phyloP scores from a whole-genome alignment of 2,329 filamentous ascomycete genomes.

The Ophioceras dolichostomum region DNA sequence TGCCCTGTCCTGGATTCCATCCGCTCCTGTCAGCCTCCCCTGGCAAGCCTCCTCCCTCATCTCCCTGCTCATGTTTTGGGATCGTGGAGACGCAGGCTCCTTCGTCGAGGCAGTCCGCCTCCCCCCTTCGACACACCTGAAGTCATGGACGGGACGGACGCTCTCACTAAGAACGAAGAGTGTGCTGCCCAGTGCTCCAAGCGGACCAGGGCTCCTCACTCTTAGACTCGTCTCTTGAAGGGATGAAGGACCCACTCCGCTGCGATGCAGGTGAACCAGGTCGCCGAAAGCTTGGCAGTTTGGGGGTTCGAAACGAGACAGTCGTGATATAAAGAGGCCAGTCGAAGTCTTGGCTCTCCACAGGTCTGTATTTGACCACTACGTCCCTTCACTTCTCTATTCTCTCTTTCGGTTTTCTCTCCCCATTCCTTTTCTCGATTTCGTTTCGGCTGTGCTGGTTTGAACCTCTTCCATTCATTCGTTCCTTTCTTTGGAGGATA shows the following conservation, averaged over 20 bases:
- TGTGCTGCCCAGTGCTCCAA: no score
- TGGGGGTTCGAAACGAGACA: conserved; percentile 13
- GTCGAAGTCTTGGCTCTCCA: conserved; percentile 22
- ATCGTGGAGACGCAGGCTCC: conserved; percentile 21
- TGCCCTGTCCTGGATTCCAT: not conserved
- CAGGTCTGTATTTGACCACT: conserved; percentile 10
- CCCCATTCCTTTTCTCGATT: conserved; percentile 19
- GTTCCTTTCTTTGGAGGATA: conserved; percentile 22
- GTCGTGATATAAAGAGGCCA: conserved; percentile 25
- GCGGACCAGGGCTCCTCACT: no score
- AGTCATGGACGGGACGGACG: no score
- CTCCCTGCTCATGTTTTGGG: conserved; percentile 23
- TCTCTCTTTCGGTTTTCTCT: conserved; percentile 13
- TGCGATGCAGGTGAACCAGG: conserved; percentile 10
- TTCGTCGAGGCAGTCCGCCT: not conserved
- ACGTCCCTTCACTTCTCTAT: conserved; percentile 17
- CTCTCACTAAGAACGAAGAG: no score
- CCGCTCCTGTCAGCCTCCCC: conserved; percentile 5
- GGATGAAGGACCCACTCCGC: conserved; percentile 2
- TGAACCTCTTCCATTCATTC: conserved; percentile 37
- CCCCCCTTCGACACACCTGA: no score
- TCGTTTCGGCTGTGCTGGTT: conserved; percentile 26
- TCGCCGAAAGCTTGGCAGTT: conserved; percentile 12
- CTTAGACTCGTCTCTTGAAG: no score
- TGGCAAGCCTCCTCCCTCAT: conserved; percentile 12